These are phyloP conservation scores for Stephania cephalantha DNA, from an alignment of 164 flowering plant species.

Conservation along the genomic window DNA sequence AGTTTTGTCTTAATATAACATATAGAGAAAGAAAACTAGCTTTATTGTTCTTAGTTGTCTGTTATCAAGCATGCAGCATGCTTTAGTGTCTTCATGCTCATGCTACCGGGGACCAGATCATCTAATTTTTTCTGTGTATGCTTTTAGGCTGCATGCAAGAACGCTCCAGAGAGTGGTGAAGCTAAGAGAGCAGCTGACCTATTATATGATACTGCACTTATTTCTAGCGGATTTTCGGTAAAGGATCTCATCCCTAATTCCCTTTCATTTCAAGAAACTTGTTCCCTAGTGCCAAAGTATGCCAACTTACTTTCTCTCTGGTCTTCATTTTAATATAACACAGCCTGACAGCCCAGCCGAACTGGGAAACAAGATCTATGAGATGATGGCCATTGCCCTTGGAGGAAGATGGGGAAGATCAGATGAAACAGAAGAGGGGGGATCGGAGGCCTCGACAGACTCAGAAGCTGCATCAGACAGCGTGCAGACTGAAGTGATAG, in stretches of 20 bases:
- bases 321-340: constrained; percentile 1
- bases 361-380: constrained; percentile 83
- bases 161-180: constrained; percentile 68
- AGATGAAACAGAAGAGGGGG: constrained; percentile 39
- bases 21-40: neutral
- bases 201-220: constrained; percentile 82
- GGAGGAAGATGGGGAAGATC: constrained; percentile 93
- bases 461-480: constrained; percentile 23
- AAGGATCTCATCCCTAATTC: constrained; percentile 12
- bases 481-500: constrained; percentile 51
- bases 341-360: constrained; percentile 99
- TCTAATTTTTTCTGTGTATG: neutral
- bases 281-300: neutral
- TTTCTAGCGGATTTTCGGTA: constrained; percentile 92
- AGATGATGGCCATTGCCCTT: constrained; percentile 94
- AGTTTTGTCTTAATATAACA: neutral
- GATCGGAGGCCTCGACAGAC: constrained; percentile 18
- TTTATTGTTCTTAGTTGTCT: neutral
- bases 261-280: neutral
- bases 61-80: neutral
- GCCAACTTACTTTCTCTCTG: neutral
- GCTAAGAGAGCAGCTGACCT: constrained; percentile 86
- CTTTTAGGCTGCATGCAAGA: constrained; percentile 94
- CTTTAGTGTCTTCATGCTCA: no score
- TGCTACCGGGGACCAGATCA: neutral